These are phyloP conservation scores for Avena eriantha DNA, from an alignment of 176 grass and related monocot species.

Conservation along the genomic window DNA sequence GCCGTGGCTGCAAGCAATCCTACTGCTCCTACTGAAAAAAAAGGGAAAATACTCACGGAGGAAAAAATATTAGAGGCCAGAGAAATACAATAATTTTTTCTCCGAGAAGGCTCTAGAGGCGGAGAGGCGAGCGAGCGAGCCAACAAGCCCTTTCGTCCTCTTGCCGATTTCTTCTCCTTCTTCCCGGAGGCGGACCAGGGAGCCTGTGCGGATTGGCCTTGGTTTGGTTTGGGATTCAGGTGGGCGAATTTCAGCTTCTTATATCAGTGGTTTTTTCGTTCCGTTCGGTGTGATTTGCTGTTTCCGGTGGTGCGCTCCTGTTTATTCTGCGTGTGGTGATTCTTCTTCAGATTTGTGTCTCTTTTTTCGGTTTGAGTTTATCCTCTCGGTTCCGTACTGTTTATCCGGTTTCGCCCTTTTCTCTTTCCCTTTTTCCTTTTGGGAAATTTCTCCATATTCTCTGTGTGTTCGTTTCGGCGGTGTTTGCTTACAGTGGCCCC, in stretches of 20 bases:
- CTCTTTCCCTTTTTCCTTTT: neutral
- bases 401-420: neutral
- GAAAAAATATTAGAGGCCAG: neutral
- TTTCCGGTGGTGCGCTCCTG: neutral
- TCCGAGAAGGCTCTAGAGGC: conserved; percentile 48
- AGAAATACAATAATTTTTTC: too few relatives aligned
- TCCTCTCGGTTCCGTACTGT: neutral
- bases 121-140: neutral
- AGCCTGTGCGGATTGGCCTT: neutral
- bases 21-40: neutral
- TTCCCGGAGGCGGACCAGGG: neutral
- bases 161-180: neutral
- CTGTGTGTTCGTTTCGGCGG: neutral
- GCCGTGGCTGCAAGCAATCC: neutral
- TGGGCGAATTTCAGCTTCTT: neutral
- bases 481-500: neutral
- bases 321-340: neutral
- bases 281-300: neutral
- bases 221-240: conserved; percentile 11
- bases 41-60: neutral
- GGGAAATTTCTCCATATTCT: neutral
- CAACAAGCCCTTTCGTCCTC: conserved; percentile 5
- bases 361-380: neutral
- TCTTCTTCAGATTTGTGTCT: neutral
- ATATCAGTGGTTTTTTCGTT: neutral